Conservation (phyloP, 345 rosid genomes). For the Erodium maritimum region DNA sequence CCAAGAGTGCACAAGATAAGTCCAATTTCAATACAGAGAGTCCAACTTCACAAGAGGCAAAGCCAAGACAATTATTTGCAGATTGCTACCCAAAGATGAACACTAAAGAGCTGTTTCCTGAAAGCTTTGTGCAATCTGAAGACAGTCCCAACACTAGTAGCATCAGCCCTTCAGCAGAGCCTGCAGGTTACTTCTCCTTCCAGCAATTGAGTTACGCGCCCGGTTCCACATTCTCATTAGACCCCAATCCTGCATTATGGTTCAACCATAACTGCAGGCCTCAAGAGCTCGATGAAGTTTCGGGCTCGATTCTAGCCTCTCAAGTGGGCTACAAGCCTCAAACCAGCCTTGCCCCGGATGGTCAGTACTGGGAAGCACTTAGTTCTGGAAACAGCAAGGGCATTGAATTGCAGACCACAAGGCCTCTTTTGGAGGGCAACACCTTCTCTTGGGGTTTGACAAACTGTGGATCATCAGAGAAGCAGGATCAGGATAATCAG, state of each 20-base stretch:
- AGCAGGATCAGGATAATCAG: not conserved
- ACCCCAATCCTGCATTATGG: conserved; percentile 6
- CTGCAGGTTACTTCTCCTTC: conserved; percentile 4
- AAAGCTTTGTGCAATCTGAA: not conserved
- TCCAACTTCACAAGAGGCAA: not conserved
- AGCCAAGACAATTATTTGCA: not conserved
- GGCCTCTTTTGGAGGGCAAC: not conserved
- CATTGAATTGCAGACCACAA: too few relatives aligned
- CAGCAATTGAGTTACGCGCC: conserved; percentile 5
- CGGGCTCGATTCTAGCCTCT: too few relatives aligned
- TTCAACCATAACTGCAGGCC: not conserved
- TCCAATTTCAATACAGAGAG: not conserved
- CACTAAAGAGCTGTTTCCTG: conserved; percentile 1
- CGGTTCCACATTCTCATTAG: not conserved
- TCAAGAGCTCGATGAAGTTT: not conserved
- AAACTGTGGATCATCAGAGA: too few relatives aligned
- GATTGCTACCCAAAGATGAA: not conserved
- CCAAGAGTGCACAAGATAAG: conserved; percentile 1
- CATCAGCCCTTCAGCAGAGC: conserved; percentile 1
- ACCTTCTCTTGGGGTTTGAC: conserved; percentile 2
- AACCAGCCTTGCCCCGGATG: too few relatives aligned
- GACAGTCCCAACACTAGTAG: not conserved
- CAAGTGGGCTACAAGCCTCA: too few relatives aligned
- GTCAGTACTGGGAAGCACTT: too few relatives aligned
- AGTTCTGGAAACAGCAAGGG: too few relatives aligned